Percentiles rank a stretch among this genome's conserved stretches.
phyloP scores from a whole-genome alignment of 257 asterid genomes.

The Scutellaria baicalensis region DNA sequence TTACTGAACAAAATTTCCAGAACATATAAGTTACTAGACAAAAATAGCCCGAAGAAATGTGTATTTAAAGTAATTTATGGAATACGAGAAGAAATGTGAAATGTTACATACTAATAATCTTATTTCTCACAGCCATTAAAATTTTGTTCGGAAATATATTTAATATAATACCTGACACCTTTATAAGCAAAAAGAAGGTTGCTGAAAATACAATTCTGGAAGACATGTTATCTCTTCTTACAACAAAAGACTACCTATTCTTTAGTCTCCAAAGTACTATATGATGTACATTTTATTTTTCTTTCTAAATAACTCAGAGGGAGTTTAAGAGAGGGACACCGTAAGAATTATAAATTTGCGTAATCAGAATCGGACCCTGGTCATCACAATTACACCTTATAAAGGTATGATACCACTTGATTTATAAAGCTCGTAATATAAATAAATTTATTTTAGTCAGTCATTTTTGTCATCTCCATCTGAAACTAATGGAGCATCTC shows the following conservation, averaged over 20 bases:
- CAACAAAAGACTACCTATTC: constrained; percentile 5
- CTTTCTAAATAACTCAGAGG: not conserved
- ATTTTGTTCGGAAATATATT: not conserved
- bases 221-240: constrained; percentile 9
- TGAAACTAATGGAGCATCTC: not conserved
- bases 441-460: not conserved
- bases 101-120: too few species aligned
- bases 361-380: too few species aligned
- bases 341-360: too few species aligned
- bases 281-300: too few species aligned
- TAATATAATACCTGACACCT: not conserved
- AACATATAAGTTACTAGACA: too few species aligned
- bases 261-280: not conserved
- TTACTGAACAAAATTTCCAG: too few species aligned
- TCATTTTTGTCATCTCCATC: not conserved
- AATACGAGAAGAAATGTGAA: too few species aligned
- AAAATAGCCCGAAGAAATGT: too few species aligned
- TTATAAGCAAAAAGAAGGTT: constrained; percentile 4
- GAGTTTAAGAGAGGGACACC: too few species aligned
- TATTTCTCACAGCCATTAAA: too few species aligned
- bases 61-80: not conserved
- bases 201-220: constrained; percentile 14
- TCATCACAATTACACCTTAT: too few species aligned
- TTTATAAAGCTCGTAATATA: not conserved
- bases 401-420: too few species aligned